These are phyloP conservation scores for Phytopythium ostracodes DNA, from an alignment of 352 stramenopile species.

Conservation along the genomic window DNA sequence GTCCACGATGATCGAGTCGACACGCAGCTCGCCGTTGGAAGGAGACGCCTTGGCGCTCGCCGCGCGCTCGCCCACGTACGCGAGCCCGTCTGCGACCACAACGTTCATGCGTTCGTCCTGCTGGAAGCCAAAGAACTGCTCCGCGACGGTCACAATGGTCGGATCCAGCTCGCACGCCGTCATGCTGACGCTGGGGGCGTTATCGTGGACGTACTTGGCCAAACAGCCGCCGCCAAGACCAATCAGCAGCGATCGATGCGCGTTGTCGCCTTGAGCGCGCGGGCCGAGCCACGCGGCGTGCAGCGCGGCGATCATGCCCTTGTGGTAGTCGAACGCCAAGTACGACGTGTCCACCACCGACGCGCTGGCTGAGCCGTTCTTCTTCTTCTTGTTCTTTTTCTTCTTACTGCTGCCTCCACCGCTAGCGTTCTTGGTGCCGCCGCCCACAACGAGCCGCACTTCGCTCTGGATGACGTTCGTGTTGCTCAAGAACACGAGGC, in stretches of 20 bases:
- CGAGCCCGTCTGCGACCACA: constrained; percentile 44
- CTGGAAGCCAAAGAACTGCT: constrained; percentile 68
- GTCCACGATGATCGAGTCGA: constrained; percentile 69
- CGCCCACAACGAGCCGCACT: constrained; percentile 33
- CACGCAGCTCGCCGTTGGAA: constrained; percentile 14
- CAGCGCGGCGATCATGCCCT: constrained; percentile 63
- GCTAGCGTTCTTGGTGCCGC: constrained; percentile 6
- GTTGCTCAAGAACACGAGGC: constrained; percentile 74
- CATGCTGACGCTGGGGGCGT: constrained; percentile 42
- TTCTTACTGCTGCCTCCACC: constrained; percentile 54
- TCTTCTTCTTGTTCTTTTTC: constrained; percentile 61
- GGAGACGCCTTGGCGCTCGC: constrained; percentile 16
- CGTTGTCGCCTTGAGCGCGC: background rate
- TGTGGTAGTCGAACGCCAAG: constrained; percentile 77
- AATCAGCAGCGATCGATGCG: constrained; percentile 46
- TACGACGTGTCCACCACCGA: constrained; percentile 48
- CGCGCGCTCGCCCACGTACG: constrained; percentile 20
- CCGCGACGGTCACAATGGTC: constrained; percentile 51
- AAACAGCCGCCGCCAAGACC: constrained; percentile 71
- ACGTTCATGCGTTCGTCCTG: constrained; percentile 38
- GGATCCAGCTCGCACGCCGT: constrained; percentile 65
- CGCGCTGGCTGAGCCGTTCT: constrained; percentile 15
- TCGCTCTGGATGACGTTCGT: constrained; percentile 78
- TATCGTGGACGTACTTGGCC: constrained; percentile 59
- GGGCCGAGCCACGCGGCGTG: constrained; percentile 31